A percentile compares a stretch with the other conserved stretches of the same genome.
Evolutionary conservation across 257 asterid genomes (phyloP).

Genomic region (Fraxinus americana): DNA sequence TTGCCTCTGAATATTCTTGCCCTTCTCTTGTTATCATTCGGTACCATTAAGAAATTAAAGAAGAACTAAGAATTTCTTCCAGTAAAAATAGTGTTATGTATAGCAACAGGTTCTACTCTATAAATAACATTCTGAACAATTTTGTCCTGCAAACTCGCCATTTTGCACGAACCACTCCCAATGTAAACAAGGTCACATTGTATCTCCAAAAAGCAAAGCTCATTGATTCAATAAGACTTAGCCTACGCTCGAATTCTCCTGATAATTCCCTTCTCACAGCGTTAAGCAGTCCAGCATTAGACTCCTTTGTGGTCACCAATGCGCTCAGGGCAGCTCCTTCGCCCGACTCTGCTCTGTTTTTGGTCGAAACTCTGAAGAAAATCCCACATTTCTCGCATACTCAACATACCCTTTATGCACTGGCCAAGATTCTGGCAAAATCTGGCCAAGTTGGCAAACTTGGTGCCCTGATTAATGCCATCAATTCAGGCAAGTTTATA

Average conservation of each 20-base stretch:
- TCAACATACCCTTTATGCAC: slow-evolving; percentile 65
- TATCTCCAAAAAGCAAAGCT: slow-evolving; percentile 88
- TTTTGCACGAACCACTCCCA: slow-evolving; percentile 40
- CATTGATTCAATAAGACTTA: slow-evolving; percentile 74
- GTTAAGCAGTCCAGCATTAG: slow-evolving; percentile 60
- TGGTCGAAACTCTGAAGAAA: slow-evolving; percentile 62
- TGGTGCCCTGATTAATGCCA: slow-evolving; percentile 60
- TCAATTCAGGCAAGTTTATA: slow-evolving; percentile 63
- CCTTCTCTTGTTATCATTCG: slow-evolving; percentile 8
- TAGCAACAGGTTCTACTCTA: slow-evolving; percentile 33
- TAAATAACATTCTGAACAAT: slow-evolving; percentile 29
- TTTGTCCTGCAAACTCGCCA: slow-evolving; percentile 40
- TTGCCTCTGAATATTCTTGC: neutral
- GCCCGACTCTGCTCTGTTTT: slow-evolving; percentile 61
- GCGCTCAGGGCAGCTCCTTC: slow-evolving; percentile 88
- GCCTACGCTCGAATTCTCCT: slow-evolving; percentile 61
- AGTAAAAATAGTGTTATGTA: slow-evolving; percentile 30
- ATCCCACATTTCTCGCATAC: slow-evolving; percentile 69
- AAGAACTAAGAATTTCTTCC: neutral
- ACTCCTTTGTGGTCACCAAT: slow-evolving; percentile 79
- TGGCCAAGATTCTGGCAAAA: slow-evolving; percentile 81
- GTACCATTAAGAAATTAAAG: neutral
- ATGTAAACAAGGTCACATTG: slow-evolving; percentile 60
- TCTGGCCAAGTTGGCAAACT: slow-evolving; percentile 66
- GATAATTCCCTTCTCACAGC: slow-evolving; percentile 53